Percentiles rank a stretch among this genome's conserved stretches.
phyloP scores from a whole-genome alignment of 352 stramenopile species.

The Pythium periplocum region DNA sequence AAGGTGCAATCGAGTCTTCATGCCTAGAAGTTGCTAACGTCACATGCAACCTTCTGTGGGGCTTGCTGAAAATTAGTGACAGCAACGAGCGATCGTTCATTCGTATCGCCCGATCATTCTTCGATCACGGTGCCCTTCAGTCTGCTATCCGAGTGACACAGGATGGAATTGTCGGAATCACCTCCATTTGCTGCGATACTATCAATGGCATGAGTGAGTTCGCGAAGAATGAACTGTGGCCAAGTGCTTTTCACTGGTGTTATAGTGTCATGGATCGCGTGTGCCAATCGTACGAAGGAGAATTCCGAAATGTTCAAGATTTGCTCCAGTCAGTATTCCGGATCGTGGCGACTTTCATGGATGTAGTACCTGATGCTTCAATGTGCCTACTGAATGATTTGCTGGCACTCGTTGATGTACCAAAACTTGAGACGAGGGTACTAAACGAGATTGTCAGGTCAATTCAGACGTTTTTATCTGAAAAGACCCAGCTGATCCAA shows the following conservation, averaged over 20 bases:
- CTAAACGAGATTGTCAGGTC: slow-evolving; percentile 2
- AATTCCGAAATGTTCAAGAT: not conserved
- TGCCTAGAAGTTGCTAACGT: not conserved
- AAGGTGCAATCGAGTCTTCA: not conserved
- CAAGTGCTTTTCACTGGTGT: slow-evolving; percentile 9
- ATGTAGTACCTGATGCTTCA: not conserved
- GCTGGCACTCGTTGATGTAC: not conserved
- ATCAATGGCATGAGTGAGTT: slow-evolving; percentile 1
- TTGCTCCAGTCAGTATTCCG: slow-evolving; percentile 3
- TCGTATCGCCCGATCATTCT: slow-evolving; percentile 4
- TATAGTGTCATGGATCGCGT: too few relatives aligned
- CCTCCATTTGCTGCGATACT: not conserved
- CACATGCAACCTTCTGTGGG: not conserved
- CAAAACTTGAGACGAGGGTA: not conserved
- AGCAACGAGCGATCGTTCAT: not conserved
- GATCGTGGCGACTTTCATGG: slow-evolving; percentile 1
- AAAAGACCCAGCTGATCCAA: not conserved
- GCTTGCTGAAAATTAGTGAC: not conserved
- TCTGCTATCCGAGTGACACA: slow-evolving; percentile 3
- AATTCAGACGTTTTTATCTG: not conserved
- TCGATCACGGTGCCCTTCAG: slow-evolving; percentile 3
- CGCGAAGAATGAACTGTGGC: slow-evolving; percentile 12
- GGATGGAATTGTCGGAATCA: slow-evolving; percentile 4
- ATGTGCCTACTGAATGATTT: slow-evolving; percentile 1
- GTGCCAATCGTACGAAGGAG: too few relatives aligned